phyloP scores from a whole-genome alignment of 345 rosid species.

The Eucalyptus leucophloia region DNA sequence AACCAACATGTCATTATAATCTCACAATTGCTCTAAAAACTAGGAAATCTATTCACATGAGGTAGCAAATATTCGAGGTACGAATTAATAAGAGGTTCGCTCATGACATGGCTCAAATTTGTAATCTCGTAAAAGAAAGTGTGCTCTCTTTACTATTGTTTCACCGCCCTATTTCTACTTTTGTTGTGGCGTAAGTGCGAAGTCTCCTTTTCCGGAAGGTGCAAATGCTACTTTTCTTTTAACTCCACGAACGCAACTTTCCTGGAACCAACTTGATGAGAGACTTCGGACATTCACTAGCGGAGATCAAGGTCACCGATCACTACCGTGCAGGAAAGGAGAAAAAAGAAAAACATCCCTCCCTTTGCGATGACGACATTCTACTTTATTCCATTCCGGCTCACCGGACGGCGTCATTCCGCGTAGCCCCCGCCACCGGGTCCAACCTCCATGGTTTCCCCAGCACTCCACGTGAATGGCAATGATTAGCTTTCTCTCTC shows the following conservation, averaged over 20 bases:
- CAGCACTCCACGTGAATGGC: background rate
- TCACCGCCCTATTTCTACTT: background rate
- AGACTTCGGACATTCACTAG: background rate
- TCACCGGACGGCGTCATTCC: background rate
- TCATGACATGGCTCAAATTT: background rate
- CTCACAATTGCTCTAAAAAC: background rate
- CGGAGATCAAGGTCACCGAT: background rate
- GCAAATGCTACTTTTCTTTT: background rate
- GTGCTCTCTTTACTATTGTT: background rate
- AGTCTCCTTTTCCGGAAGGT: background rate
- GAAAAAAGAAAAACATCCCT: background rate
- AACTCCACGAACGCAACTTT: background rate
- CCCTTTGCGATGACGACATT: background rate
- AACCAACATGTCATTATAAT: accelerated
- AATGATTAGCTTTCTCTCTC: background rate
- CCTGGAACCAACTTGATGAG: background rate
- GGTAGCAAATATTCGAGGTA: accelerated
- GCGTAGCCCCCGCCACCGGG: background rate
- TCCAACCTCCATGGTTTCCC: background rate
- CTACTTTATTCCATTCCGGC: background rate
- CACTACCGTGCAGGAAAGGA: background rate
- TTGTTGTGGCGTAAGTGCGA: background rate
- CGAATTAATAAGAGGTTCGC: background rate
- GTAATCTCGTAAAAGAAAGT: accelerated
- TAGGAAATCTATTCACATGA: background rate